Evolutionary conservation across 805 yeast species (phyloP).

Genomic region (Starmerella lactis-condensi): DNA sequence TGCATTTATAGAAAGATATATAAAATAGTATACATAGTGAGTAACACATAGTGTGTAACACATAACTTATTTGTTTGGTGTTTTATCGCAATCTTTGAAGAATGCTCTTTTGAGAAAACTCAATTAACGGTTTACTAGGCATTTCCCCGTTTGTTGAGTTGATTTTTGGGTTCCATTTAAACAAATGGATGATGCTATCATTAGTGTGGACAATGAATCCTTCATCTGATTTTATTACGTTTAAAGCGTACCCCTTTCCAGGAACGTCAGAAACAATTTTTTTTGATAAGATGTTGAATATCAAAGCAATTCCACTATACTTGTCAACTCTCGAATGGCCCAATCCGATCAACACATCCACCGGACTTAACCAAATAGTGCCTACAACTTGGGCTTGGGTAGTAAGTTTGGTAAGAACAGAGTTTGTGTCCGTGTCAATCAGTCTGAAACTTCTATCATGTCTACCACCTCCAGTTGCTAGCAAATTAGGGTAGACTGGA

Average conservation of each 20-base stretch:
- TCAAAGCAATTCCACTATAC: slow-evolving; percentile 7
- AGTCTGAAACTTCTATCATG: slow-evolving; percentile 8
- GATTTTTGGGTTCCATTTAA: too few species aligned
- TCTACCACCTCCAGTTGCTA: slow-evolving; percentile 11
- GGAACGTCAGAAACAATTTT: slow-evolving; percentile 7
- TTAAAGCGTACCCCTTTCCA: slow-evolving; percentile 8
- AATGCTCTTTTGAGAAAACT: too few species aligned
- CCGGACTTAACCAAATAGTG: slow-evolving; percentile 8
- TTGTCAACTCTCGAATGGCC: slow-evolving; percentile 10
- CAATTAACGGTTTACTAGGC: too few species aligned
- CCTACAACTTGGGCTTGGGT: slow-evolving; percentile 13
- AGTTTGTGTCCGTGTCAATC: slow-evolving; percentile 1
- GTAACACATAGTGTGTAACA: too few species aligned
- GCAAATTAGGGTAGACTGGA: slow-evolving; percentile 4
- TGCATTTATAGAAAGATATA: slow-evolving; percentile 60
- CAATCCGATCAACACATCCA: slow-evolving; percentile 10
- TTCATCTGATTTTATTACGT: slow-evolving; percentile 5
- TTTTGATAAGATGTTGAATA: slow-evolving; percentile 3
- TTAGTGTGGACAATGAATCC: slow-evolving; percentile 9
- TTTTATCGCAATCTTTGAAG: too few species aligned
- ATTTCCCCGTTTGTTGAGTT: too few species aligned
- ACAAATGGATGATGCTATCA: too few species aligned
- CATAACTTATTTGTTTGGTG: too few species aligned
- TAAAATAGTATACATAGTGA: background rate
- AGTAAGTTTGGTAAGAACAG: background rate